Percentiles rank a stretch among this genome's conserved stretches.
Conservation (phyloP, 1,284 basidiomycete species). For the Cutaneotrichosporon sp. region DNA sequence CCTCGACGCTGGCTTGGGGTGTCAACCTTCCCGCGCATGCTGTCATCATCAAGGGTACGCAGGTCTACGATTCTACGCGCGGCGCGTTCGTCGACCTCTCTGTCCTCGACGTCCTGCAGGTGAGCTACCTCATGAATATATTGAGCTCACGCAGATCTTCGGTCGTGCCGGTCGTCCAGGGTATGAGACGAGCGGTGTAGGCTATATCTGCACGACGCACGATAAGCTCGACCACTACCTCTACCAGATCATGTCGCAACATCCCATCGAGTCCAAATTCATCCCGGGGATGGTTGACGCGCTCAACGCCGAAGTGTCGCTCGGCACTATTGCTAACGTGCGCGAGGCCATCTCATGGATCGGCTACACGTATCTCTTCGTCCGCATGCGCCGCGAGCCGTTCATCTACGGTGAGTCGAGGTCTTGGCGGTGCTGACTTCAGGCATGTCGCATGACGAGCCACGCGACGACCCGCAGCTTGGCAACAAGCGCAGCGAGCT, state of each 20-base stretch:
- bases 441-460: slow-evolving; percentile 75
- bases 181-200: slow-evolving; percentile 89
- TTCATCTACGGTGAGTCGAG: slow-evolving; percentile 69
- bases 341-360: slow-evolving; percentile 91
- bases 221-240: slow-evolving; percentile 94
- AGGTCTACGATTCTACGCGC: slow-evolving; percentile 85
- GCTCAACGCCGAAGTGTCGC: slow-evolving; percentile 89
- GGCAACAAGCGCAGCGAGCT: slow-evolving; percentile 69
- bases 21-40: slow-evolving; percentile 99
- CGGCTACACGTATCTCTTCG: slow-evolving; percentile 95
- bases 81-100: slow-evolving; percentile 90
- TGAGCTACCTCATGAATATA: slow-evolving; percentile 13
- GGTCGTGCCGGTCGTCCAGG: slow-evolving; percentile 96
- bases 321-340: slow-evolving; percentile 87
- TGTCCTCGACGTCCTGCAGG: slow-evolving; percentile 89
- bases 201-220: slow-evolving; percentile 90
- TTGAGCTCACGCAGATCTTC: slow-evolving; percentile 59
- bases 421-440: not conserved
- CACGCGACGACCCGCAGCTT: slow-evolving; percentile 71
- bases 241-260: slow-evolving; percentile 80
- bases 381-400: slow-evolving; percentile 91
- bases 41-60: slow-evolving; percentile 96
- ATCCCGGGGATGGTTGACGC: slow-evolving; percentile 81
- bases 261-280: slow-evolving; percentile 98
- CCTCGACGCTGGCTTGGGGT: slow-evolving; percentile 98